These are phyloP conservation scores for Pyricularia sp. DNA, from an alignment of 2,329 filamentous ascomycete species.

Conservation along the genomic window DNA sequence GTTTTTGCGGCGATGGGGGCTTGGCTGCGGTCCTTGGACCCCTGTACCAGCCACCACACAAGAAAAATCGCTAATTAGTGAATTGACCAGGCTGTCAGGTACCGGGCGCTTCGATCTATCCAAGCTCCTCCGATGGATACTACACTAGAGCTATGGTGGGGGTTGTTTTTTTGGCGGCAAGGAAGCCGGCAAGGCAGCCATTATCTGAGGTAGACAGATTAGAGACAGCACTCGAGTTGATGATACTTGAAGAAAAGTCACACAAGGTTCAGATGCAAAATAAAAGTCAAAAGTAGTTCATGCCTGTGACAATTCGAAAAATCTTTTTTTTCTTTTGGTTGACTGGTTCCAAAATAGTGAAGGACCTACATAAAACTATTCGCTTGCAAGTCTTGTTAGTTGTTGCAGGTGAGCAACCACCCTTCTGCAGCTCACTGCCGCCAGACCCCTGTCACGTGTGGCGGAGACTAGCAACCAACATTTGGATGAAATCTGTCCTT, in stretches of 20 bases:
- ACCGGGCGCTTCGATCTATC: neutral
- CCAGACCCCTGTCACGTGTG: conserved; percentile 23
- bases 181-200: neutral
- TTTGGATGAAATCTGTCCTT: conserved; percentile 39
- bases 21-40: neutral
- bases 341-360: neutral
- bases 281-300: neutral
- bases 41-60: neutral
- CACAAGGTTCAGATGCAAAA: neutral
- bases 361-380: neutral
- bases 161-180: neutral
- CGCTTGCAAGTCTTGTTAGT: neutral
- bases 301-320: neutral
- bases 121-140: neutral
- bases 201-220: neutral
- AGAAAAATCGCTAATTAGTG: neutral
- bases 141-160: neutral
- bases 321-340: neutral
- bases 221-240: neutral
- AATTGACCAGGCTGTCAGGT: neutral
- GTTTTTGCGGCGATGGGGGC: neutral
- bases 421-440: neutral
- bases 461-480: conserved; percentile 8
- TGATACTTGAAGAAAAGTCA: neutral
- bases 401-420: neutral